Evolutionary conservation across 345 rosid genomes (phyloP), one percentile per base, ranked within the genome.

Genomic region (Eucalyptus curtisii): DNA sequence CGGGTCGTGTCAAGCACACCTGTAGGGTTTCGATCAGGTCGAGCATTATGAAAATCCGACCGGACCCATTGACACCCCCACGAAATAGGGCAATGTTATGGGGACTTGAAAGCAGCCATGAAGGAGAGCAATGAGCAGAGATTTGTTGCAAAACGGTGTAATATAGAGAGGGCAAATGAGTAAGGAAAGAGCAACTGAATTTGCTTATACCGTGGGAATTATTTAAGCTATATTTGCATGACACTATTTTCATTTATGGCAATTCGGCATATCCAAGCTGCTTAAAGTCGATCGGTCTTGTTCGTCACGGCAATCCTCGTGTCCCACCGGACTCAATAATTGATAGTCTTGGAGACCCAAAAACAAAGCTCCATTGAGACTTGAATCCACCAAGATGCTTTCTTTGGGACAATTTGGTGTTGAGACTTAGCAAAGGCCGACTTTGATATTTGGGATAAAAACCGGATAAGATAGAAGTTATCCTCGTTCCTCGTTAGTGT

Each of bases 21-120:
- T 20, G 0, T 52, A 52, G 25, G 22, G 5, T 52, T 52, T 52
- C 25, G 2, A 52, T 52, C 5, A 0, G 4, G 57, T 52, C 0
- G 8, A 2, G 2, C 20, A 2, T 52, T 20, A 52, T 52, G 57
- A 52, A 52, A 52, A 25, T 19, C 3, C 5, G 0, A 20, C 2
- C 1, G 1, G 25, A 52, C 57, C 25, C 57, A 52, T 19, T 20
- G 57, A 52, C 10, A 3, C 5, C 57, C 57, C 25, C 20, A 52
- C 5, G 0, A 20, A 7, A 20, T 20, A 52, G 68, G 15, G 33
- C 68, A 61, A 61, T 6, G 68, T 61, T 27, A 61, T 30, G 68
- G 68, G 68, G 68, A 13, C 68, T 12, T 61, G 68, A 61, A 61
- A 61, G 33, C 33, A 61, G 68, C 8, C 0, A 4, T 61, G 68